Percentiles rank a stretch among this genome's conserved stretches.
Conservation (phyloP, 2,329 filamentous ascomycete genomes). For the Sphaerulina populicola region DNA sequence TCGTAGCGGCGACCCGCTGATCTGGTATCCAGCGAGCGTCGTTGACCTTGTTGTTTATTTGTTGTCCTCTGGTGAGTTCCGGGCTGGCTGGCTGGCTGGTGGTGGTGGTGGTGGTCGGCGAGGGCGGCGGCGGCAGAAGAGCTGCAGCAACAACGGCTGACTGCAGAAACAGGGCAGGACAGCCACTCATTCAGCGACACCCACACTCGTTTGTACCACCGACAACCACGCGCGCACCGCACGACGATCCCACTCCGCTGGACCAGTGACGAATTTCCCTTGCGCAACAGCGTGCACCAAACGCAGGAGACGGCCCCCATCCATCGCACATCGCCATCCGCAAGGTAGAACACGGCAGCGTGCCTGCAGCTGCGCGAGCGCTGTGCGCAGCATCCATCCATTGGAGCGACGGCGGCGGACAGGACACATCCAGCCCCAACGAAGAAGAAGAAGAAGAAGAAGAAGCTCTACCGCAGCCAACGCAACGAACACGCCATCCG, state of each 20-base stretch:
- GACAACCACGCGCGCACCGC: constrained; percentile 10
- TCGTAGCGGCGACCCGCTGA: constrained; percentile 8
- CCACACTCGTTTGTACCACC: constrained; percentile 12
- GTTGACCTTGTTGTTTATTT: neutral
- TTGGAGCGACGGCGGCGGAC: neutral
- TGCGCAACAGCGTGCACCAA: constrained; percentile 6
- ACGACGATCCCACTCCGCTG: constrained; percentile 3
- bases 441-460: too few species aligned
- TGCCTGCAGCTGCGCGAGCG: constrained; percentile 1
- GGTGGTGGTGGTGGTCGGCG: neutral
- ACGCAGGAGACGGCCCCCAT: neutral
- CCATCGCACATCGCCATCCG: neutral
- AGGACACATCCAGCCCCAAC: neutral
- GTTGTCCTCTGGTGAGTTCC: constrained; percentile 10
- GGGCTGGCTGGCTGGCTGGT: neutral
- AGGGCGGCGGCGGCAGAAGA: neutral
- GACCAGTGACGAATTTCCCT: constrained; percentile 12
- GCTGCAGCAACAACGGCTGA: constrained; percentile 2
- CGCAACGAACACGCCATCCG: constrained; percentile 11
- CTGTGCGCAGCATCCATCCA: neutral
- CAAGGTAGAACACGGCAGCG: constrained; percentile 5
- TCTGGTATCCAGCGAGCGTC: constrained; percentile 7
- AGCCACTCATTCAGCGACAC: constrained; percentile 12
- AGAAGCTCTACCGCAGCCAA: constrained; percentile 3
- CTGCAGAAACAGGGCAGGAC: constrained; percentile 7